Conservation (phyloP, 139 green algal genomes). For the Ostreobium quekettii region DNA sequence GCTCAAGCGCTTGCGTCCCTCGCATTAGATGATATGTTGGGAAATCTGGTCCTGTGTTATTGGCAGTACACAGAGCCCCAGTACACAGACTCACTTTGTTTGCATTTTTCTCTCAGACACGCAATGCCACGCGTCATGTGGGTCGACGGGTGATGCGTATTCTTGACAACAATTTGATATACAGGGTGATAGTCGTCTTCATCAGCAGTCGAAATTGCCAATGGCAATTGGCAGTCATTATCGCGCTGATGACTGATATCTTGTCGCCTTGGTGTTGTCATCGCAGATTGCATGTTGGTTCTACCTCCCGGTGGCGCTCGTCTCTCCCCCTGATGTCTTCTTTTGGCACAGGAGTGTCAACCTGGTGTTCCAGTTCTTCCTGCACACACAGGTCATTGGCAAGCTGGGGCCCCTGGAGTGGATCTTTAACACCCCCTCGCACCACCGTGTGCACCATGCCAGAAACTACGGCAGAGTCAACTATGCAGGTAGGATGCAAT, state of each 20-base stretch:
- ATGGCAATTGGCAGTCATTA: too few relatives aligned
- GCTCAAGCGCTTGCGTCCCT: too few relatives aligned
- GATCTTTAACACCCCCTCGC: constrained; percentile 23
- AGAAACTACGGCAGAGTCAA: constrained; percentile 26
- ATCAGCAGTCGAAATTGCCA: too few relatives aligned
- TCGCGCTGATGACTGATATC: not conserved
- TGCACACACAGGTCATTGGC: constrained; percentile 26
- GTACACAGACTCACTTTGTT: too few relatives aligned
- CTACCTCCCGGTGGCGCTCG: not conserved
- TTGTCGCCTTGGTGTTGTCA: not conserved
- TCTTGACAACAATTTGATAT: too few relatives aligned
- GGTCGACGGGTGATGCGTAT: too few relatives aligned
- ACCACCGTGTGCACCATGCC: constrained; percentile 29
- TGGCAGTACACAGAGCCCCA: too few relatives aligned
- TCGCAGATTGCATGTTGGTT: not conserved
- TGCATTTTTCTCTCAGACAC: too few relatives aligned
- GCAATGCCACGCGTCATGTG: too few relatives aligned
- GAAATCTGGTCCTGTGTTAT: too few relatives aligned
- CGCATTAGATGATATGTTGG: too few relatives aligned
- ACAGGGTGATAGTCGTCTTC: too few relatives aligned
- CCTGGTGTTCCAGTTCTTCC: constrained; percentile 20
- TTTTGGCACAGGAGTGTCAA: constrained; percentile 8
- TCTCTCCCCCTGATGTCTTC: not conserved
- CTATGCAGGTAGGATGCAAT: not conserved
- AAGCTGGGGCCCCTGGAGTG: constrained; percentile 21